Evolutionary conservation across 805 yeast genomes (phyloP), one percentile per base, ranked within the genome.

Genomic region (Candida oleophila): DNA sequence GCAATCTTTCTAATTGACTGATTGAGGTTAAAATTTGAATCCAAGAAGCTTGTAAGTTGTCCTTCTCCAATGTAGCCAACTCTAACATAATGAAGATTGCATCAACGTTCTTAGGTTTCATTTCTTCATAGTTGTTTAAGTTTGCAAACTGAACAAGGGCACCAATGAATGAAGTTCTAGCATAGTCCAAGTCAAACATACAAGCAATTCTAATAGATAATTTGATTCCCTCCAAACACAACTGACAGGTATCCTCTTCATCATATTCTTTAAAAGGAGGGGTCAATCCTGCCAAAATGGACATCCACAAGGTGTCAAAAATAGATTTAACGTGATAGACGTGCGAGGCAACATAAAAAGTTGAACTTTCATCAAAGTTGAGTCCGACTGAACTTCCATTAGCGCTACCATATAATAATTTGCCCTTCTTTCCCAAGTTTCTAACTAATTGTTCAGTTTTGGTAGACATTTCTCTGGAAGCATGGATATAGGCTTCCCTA

Each of bases 291-390:
- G 98, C 98, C 54, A 94, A 74, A 41, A 94, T 80, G 0, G 97
- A 89, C 97, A 95, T 91, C 99, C 99, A 94, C 38, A 87, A 71
- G 15, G 89, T 89, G 57, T 92, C 97, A 68, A 94, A 92, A 60
- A 95, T 88, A 1, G 97, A 91, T 61, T 80, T 85, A 14, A 92
- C 96, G 61, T 92, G 97, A 55, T 89, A 95, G 14, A 87, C 80
- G 58, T 87, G 92, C 1, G 90, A 80, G 0, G 97, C 97, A 16
- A 84, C 81, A 64, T 89, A 88, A 60, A 83, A 91, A 0, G 80
- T 75, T 16, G 66, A 68, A 25, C 71, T 69, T 36, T 49, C 55
- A 16, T 20, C 39, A 4, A 36, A 16, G 7, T 36, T 18, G 14
- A 36, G 22, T 16, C 39, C 39, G 12, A 18, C 12, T n/a, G 39